Percentiles rank a stretch among this genome's conserved stretches.
These are phyloP conservation scores for Beauveria sp. DNA, from an alignment of 2,329 filamentous ascomycete genomes.

Conservation along the genomic window DNA sequence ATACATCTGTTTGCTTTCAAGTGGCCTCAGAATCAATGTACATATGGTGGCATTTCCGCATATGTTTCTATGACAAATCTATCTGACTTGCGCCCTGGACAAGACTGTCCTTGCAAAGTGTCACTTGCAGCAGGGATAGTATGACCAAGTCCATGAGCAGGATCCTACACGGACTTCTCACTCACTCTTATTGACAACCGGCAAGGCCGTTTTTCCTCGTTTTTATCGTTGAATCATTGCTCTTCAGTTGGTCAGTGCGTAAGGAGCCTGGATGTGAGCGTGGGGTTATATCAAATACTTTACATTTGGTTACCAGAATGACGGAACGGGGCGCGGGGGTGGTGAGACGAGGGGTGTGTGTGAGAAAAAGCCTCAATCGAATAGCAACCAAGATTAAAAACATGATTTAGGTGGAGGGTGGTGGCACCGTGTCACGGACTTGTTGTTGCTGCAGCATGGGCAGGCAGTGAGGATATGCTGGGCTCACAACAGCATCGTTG, in stretches of 20 bases:
- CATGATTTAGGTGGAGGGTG: background rate
- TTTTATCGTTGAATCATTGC: background rate
- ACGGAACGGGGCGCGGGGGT: constrained; percentile 1
- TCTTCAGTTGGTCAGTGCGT: background rate
- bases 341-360: background rate
- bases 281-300: background rate
- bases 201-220: background rate
- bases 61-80: background rate
- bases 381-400: background rate
- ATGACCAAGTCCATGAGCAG: background rate
- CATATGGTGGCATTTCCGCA: background rate
- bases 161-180: background rate
- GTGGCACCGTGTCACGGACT: background rate
- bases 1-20: background rate
- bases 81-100: background rate
- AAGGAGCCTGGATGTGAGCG: background rate
- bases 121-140: background rate
- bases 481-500: background rate
- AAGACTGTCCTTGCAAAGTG: background rate
- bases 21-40: background rate
- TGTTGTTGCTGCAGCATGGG: background rate
- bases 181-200: background rate
- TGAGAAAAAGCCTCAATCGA: background rate
- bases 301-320: constrained; percentile 4
- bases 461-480: background rate